phyloP scores from a whole-genome alignment of 768 basidiomycete genomes.

The Candolleomyces aberdarensis region DNA sequence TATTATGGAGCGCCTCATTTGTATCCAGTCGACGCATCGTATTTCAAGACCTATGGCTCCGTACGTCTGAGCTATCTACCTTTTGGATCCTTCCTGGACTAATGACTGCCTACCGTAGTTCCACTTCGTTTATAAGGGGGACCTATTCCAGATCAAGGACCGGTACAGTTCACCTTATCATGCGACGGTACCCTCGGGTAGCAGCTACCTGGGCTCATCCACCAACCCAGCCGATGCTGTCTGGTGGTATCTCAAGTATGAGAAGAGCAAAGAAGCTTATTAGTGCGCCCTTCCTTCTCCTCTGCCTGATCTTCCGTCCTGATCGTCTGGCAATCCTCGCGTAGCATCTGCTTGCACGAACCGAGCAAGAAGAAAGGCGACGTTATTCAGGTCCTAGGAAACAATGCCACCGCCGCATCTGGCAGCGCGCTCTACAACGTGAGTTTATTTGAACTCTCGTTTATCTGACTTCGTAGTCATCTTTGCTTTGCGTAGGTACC shows the following conservation, averaged over 20 bases:
- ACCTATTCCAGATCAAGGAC: background rate
- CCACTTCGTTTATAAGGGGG: background rate
- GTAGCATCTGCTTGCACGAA: background rate
- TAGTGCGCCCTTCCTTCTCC: background rate
- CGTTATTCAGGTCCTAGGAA: background rate
- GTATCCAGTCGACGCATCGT: background rate
- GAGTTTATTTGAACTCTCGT: too few species aligned
- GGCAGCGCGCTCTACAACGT: too few species aligned
- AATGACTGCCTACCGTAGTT: background rate
- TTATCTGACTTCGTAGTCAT: too few species aligned
- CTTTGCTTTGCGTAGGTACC: too few species aligned
- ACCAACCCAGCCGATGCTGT: too few species aligned
- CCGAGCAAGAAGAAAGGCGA: background rate
- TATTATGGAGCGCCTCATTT: background rate
- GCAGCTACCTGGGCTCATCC: too few species aligned
- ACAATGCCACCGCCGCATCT: too few species aligned
- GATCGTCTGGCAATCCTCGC: background rate
- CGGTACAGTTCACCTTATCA: background rate
- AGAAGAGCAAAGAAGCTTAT: background rate
- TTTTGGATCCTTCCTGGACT: background rate
- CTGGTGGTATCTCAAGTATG: background rate
- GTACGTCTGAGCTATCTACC: background rate
- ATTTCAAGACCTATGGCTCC: background rate
- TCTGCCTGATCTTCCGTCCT: background rate
- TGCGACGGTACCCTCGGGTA: background rate